Base-by-base conservation (phyloP, 2,329 filamentous ascomycete genomes). In the Thelonectria blattea region DNA sequence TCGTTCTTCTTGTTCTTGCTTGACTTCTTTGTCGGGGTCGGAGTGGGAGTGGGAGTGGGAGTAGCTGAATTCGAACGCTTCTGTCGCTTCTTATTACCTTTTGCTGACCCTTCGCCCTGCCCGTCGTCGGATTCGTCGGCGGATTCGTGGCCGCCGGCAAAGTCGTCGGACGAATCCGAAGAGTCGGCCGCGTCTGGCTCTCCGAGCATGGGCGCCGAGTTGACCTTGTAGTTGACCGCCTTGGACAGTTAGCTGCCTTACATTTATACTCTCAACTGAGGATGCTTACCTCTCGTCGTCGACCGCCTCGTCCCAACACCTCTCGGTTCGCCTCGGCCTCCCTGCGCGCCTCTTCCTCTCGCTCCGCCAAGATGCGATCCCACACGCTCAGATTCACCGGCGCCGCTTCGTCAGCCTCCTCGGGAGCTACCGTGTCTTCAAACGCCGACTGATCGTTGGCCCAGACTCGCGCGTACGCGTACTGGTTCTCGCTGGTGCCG, bases 391-490 rank as follows among this genome's bases (percentile, higher is more conserved):
- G 83, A 69, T 88, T 88, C 10, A 88, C 81, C 0, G 82, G 79
- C 8, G 81, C 74, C 5, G 83, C 79, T 7, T 85, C 83, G 24
- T 85, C 80, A 2, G 82, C 79, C 6, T 80, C 78, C 22, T 83
- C 79, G 2, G 77, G 75, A 39, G 85, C 81, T 20, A 91, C 73
- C 22, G 86, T 83, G 17, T 90, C 88, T 50, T 88, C 84, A 6
- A 96, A 80, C 0, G 81, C 80, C 8, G 85, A 86, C 66, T 87
- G 86, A 37, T 96, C 90, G 69, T 96, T 96, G 4, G 90, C 90
- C 95, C 95, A 99, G 2, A 99, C 90, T 46, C 92, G 87, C 41
- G 94, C 94, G 75, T 95, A 92, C 5, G 91, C 92, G 74, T 97
- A 99, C 57, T 93, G 90, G 0, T 88, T 89, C 72, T 96, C 91